Evolutionary conservation across 805 yeast genomes (phyloP), one percentile per base, ranked within the genome.

Genomic region (Hyphopichia homilentoma): DNA sequence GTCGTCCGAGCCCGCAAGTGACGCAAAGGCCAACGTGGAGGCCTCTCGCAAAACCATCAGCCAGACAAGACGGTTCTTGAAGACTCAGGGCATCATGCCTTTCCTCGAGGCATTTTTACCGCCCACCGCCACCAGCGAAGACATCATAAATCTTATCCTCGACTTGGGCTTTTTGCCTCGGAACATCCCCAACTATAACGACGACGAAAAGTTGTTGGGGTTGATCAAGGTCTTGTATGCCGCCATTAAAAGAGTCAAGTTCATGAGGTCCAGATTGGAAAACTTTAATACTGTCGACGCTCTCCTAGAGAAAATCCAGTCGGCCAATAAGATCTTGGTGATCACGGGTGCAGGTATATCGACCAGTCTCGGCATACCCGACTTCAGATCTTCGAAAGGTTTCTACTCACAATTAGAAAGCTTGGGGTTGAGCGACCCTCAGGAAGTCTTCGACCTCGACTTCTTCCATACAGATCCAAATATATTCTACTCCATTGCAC

Each of bases 31-130:
- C n/a, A n/a, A n/a, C n/a, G n/a, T n/a, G n/a, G n/a, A n/a, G n/a
- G n/a, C n/a, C n/a, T 27, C 30, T 6, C 11, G 30, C 11, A 17
- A 27, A 12, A 27, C 13, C 12, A 17, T 27, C 13, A 23, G 23
- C 7, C 54, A 54, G 26, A 61, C 70, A 2, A 48, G 70, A 20
- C 62, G 65, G 30, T 77, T 48, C 45, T 57, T 88, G 33, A 82
- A 81, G 46, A 51, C 59, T 3, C 54, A 73, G 37, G 96, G 96
- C 0, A 65, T 74, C 20, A 58, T 68, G 38, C 54, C 59, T 35
- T 87, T 87, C 45, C 52, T 86, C 27, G 76, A 76, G 35, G 64
- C 66, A 29, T 82, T 75, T 40, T 53, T 85, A 13, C 84, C 89
- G 2, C 68, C 70, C 2, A 71, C 73, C 4, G 79, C 86, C 16